Evolutionary conservation across 192 early-diverging fungal species (phyloP).

Genomic region (Coemansia sp.): DNA sequence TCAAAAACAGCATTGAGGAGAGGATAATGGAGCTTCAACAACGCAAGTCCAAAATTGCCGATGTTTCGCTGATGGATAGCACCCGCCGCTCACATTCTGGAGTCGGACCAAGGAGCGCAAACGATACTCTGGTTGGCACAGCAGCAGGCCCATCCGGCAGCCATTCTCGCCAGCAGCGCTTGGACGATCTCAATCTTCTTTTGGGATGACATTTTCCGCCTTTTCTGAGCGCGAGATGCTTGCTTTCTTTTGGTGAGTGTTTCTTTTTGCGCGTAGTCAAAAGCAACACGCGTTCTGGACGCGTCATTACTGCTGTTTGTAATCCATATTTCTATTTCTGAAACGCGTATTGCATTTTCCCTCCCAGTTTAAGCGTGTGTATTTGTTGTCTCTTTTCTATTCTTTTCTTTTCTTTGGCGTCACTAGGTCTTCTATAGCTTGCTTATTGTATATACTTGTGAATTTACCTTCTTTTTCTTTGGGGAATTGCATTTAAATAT

Average conservation of each 20-base stretch:
- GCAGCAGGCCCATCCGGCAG: conserved; percentile 38
- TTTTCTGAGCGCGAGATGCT: neutral
- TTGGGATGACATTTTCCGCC: conserved; percentile 20
- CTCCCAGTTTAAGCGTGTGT: conserved; percentile 2
- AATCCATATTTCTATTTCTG: conserved; percentile 2
- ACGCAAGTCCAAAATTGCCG: conserved; percentile 65
- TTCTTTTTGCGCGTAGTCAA: neutral
- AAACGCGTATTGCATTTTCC: neutral
- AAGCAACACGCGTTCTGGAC: neutral
- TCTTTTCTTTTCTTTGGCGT: neutral
- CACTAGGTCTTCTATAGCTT: neutral
- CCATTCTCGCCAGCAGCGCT: conserved; percentile 51
- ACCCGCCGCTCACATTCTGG: conserved; percentile 18
- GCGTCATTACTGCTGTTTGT: neutral
- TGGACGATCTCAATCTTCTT: conserved; percentile 48
- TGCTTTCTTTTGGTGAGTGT: neutral
- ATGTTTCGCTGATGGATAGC: conserved; percentile 56
- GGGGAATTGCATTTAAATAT: neutral
- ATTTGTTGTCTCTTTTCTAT: conserved; percentile 2
- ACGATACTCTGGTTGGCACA: conserved; percentile 17
- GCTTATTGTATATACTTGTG: neutral
- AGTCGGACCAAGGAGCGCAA: conserved; percentile 10
- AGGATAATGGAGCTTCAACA: conserved; percentile 80
- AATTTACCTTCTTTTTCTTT: neutral
- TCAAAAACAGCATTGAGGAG: conserved; percentile 79